Conservation (phyloP, 305 asterid genomes). For the Fraxinus sp. region DNA sequence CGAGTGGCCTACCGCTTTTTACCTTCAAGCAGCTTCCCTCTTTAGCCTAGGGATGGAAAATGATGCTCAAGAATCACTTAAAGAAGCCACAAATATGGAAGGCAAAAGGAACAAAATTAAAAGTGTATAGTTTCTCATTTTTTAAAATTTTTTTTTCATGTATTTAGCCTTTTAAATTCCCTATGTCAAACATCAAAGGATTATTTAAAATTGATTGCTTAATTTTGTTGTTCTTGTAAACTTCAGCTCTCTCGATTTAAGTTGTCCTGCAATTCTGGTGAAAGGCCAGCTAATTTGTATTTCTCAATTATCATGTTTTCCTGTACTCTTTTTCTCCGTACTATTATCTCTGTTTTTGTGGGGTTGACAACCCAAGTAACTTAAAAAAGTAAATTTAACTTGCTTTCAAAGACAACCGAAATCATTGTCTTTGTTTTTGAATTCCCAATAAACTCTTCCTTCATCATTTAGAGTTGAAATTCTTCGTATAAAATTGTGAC, state of each 20-base stretch:
- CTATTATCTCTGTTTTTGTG: not conserved
- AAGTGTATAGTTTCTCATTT: conserved; percentile 36
- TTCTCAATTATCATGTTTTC: not conserved
- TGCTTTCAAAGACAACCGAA: too few species aligned
- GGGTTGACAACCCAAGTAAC: too few species aligned
- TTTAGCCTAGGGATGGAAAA: conserved; percentile 70
- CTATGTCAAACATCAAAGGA: conserved; percentile 23
- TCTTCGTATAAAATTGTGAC: too few species aligned
- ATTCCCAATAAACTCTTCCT: too few species aligned
- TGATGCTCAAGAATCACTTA: conserved; percentile 77
- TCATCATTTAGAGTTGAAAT: too few species aligned
- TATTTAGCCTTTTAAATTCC: conserved; percentile 29
- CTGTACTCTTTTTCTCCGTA: too few species aligned
- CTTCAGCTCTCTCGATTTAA: conserved; percentile 2
- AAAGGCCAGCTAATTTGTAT: conserved; percentile 23
- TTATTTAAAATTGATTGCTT: conserved; percentile 28
- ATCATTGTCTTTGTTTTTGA: too few species aligned
- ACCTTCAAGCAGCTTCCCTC: conserved; percentile 81
- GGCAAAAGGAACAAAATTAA: conserved; percentile 56
- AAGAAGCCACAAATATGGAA: conserved; percentile 73
- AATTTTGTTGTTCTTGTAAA: conserved; percentile 19
- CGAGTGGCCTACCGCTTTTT: conserved; percentile 73
- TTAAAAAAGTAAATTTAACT: too few species aligned
- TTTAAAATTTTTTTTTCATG: conserved; percentile 22
- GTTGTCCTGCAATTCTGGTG: conserved; percentile 30